Conservation (phyloP, 352 stramenopile genomes). For the Pythium sukuiense region DNA sequence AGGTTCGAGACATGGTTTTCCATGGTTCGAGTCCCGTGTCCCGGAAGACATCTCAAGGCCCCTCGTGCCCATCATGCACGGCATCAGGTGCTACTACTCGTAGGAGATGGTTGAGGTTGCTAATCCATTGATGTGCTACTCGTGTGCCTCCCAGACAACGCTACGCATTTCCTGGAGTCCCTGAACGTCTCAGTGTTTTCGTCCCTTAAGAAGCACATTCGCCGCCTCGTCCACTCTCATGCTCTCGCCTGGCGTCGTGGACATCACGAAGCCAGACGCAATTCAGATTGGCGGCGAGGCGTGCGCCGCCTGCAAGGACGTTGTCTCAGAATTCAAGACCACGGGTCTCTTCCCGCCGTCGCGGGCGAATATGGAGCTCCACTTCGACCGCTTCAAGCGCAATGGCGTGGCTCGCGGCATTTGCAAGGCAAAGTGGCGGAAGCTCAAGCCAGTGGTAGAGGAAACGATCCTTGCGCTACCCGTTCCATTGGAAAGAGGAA, state of each 20-base stretch:
- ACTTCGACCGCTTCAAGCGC: not conserved
- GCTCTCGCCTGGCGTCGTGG: not conserved
- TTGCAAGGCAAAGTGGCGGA: not conserved
- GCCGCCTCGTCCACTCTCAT: slow-evolving; percentile 4
- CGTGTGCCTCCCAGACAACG: slow-evolving; percentile 17
- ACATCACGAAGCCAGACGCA: slow-evolving; percentile 10
- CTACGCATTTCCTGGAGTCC: slow-evolving; percentile 24
- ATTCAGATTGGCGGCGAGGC: slow-evolving; percentile 6
- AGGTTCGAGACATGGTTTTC: slow-evolving; percentile 15
- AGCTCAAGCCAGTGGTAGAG: not conserved
- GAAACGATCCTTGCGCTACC: too few relatives aligned
- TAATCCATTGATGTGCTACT: slow-evolving; percentile 12
- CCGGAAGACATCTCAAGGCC: slow-evolving; percentile 3
- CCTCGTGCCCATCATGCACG: slow-evolving; percentile 13
- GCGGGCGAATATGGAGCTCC: not conserved
- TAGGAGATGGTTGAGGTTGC: not conserved
- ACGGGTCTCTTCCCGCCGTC: slow-evolving; percentile 9
- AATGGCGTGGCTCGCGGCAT: slow-evolving; percentile 1
- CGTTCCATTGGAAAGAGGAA: too few relatives aligned
- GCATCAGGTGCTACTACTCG: slow-evolving; percentile 23
- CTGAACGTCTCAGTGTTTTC: slow-evolving; percentile 27
- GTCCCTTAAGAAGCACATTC: slow-evolving; percentile 21
- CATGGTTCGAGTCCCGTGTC: slow-evolving; percentile 3
- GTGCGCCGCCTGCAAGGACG: slow-evolving; percentile 1
- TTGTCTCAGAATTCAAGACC: not conserved